Evolutionary conservation across 2,329 filamentous ascomycete genomes (phyloP).

Genomic region (Trichophyton rubrum): DNA sequence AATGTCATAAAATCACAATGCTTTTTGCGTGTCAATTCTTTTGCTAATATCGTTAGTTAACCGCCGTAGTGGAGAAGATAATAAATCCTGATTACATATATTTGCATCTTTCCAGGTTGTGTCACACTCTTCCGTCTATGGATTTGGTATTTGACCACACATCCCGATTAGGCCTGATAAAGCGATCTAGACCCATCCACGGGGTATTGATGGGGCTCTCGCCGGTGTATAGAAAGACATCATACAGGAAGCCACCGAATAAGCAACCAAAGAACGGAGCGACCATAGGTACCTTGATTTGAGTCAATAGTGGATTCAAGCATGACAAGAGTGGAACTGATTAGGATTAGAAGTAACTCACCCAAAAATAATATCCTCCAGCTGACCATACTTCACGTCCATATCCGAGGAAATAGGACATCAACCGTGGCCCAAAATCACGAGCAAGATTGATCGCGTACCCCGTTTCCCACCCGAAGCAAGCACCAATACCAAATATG

Average conservation of each 20-base stretch:
- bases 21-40: not conserved
- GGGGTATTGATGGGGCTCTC: conserved; percentile 58
- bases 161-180: conserved; percentile 24
- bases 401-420: conserved; percentile 57
- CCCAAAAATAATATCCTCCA: conserved; percentile 62
- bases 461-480: conserved; percentile 64
- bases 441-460: conserved; percentile 63
- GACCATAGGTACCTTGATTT: conserved; percentile 53
- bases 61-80: not conserved
- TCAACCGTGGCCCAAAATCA: conserved; percentile 57
- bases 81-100: too few relatives aligned
- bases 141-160: conserved; percentile 14
- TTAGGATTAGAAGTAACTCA: conserved; percentile 21
- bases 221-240: conserved; percentile 56
- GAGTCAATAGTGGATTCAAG: not conserved
- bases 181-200: conserved; percentile 48
- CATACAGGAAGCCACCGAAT: conserved; percentile 55
- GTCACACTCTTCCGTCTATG: not conserved
- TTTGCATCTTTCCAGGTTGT: not conserved
- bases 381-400: conserved; percentile 54
- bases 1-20: not conserved
- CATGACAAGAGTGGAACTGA: not conserved
- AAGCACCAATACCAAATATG: conserved; percentile 60
- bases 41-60: not conserved
- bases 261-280: conserved; percentile 53